Evolutionary conservation across 1,139 yeast genomes (phyloP).

Genomic region (Suhomyces panamericanus): DNA sequence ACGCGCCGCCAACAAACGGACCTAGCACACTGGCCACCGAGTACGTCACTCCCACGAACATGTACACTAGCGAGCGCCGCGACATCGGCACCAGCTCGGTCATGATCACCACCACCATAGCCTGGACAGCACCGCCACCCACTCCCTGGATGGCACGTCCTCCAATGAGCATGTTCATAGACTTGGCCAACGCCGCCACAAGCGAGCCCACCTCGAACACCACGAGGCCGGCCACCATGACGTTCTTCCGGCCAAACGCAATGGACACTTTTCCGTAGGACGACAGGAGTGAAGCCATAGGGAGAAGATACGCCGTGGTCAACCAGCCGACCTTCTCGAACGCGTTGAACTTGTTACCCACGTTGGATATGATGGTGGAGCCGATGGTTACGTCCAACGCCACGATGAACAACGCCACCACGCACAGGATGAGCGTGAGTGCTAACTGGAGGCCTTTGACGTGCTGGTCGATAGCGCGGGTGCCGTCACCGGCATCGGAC

Average conservation of each 20-base stretch:
- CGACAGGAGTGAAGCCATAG: constrained; percentile 58
- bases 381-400: constrained; percentile 73
- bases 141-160: constrained; percentile 72
- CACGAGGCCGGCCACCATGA: constrained; percentile 49
- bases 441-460: constrained; percentile 43
- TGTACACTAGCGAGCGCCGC: constrained; percentile 54
- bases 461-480: constrained; percentile 49
- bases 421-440: constrained; percentile 46
- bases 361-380: constrained; percentile 54
- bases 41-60: constrained; percentile 52
- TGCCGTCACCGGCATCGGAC: constrained; percentile 61
- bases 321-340: constrained; percentile 64
- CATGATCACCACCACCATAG: constrained; percentile 57
- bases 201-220: constrained; percentile 66
- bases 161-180: constrained; percentile 63
- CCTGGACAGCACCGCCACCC: constrained; percentile 72
- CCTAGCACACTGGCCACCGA: constrained; percentile 60
- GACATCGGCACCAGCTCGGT: constrained; percentile 62
- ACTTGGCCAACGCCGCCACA: constrained; percentile 54
- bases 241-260: constrained; percentile 59
- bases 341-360: constrained; percentile 53
- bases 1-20: constrained; percentile 70
- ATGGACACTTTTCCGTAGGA: constrained; percentile 63
- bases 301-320: constrained; percentile 58
- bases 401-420: constrained; percentile 54